Evolutionary conservation across 257 asterid species (phyloP).

Genomic region (Rhazya stricta): DNA sequence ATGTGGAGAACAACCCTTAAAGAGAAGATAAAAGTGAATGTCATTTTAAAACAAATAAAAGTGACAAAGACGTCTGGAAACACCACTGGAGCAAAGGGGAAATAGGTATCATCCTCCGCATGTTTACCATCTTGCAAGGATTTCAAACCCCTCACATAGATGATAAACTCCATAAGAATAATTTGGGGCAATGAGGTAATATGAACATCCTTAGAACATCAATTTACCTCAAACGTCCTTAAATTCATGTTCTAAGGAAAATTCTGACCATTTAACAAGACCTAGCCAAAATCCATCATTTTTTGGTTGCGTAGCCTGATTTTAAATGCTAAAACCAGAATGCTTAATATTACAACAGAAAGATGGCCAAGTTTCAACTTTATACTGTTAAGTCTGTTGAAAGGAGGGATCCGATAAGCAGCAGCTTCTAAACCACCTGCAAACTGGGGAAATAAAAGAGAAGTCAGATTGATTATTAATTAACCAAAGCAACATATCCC

Average conservation of each 20-base stretch:
- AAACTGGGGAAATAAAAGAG: background rate
- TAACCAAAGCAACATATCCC: background rate
- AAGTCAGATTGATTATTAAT: background rate
- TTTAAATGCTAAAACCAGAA: background rate
- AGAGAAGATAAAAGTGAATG: too few species aligned
- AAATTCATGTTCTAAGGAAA: too few species aligned
- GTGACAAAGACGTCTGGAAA: too few species aligned
- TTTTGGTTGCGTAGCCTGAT: background rate
- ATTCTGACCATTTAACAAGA: background rate
- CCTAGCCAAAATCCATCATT: background rate
- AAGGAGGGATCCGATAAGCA: background rate
- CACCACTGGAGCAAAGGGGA: too few species aligned
- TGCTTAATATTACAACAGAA: background rate
- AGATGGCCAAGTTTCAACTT: background rate
- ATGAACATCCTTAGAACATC: too few species aligned
- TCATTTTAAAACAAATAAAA: too few species aligned
- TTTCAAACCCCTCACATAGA: background rate
- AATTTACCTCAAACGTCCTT: too few species aligned
- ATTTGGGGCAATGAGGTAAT: background rate
- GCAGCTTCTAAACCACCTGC: constrained; percentile 11
- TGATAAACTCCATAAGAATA: background rate
- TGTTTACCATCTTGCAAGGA: background rate
- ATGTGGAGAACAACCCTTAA: too few species aligned
- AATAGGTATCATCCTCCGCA: background rate
- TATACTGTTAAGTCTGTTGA: background rate